Conservation (phyloP, 2,329 filamentous ascomycete species). For the Endocalyx cinctus region DNA sequence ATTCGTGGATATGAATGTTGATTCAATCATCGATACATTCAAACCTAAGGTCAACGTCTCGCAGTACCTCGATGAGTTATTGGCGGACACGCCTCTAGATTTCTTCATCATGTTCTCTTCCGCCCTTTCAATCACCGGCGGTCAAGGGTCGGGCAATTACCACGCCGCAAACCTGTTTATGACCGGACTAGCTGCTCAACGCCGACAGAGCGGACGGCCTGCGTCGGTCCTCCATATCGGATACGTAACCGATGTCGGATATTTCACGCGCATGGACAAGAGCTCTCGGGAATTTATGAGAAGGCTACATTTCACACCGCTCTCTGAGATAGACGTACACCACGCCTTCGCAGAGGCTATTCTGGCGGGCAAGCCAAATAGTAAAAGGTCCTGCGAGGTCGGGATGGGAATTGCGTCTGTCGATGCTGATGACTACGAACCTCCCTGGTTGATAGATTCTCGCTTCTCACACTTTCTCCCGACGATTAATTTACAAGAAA, state of each 20-base stretch:
- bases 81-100: constrained; percentile 11
- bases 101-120: not conserved
- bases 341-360: not conserved
- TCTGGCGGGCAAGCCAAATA: not conserved
- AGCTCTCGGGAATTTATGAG: not conserved
- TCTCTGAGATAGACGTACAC: not conserved
- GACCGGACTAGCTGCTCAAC: constrained; percentile 4
- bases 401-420: constrained; percentile 7
- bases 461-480: not conserved
- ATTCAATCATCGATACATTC: constrained; percentile 16
- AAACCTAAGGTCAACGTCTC: constrained; percentile 31
- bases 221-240: constrained; percentile 10
- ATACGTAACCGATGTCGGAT: constrained; percentile 6
- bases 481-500: too few species aligned
- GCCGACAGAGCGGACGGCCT: constrained; percentile 3
- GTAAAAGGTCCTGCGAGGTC: too few species aligned
- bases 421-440: too few species aligned
- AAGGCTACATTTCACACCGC: not conserved
- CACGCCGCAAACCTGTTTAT: constrained; percentile 2
- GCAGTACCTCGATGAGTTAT: constrained; percentile 24
- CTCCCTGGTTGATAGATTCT: not conserved
- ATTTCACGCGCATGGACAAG: not conserved
- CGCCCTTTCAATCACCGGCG: not conserved
- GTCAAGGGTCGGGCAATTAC: not conserved
- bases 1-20: constrained; percentile 15